A percentile compares a stretch with the other conserved stretches of the same genome.
These are phyloP conservation scores for Gymnopilus junonius DNA, from an alignment of 768 basidiomycete genomes.

Conservation along the genomic window DNA sequence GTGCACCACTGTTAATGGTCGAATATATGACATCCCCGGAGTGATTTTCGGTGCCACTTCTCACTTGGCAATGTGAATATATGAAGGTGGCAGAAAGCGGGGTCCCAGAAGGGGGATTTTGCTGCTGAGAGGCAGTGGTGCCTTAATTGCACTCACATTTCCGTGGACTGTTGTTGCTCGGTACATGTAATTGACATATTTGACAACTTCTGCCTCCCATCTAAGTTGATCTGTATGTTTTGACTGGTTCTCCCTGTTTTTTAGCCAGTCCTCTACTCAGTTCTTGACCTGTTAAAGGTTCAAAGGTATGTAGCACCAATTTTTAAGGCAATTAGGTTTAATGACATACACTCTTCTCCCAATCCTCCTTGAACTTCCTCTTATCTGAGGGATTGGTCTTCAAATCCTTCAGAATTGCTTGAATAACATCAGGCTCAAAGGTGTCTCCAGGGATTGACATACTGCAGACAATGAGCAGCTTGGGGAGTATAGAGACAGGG, in stretches of 20 bases:
- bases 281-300: constrained; percentile 5
- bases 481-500: neutral
- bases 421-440: constrained; percentile 1
- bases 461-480: neutral
- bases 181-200: constrained; percentile 11
- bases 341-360: neutral
- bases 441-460: neutral
- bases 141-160: neutral
- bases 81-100: constrained; percentile 7
- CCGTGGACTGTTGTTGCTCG: neutral
- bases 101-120: constrained; percentile 7
- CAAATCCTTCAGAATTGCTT: neutral
- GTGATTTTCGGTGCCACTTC: neutral
- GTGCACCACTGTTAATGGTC: constrained; percentile 7
- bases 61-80: neutral
- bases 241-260: constrained; percentile 3
- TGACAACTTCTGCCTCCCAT: constrained; percentile 13
- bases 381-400: neutral
- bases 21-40: constrained; percentile 1
- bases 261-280: neutral
- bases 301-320: neutral
- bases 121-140: neutral
- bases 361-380: neutral
- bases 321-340: neutral
- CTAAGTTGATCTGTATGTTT: neutral